Base-by-base conservation (phyloP, 768 basidiomycete species). In the Boletus sensibilis region DNA sequence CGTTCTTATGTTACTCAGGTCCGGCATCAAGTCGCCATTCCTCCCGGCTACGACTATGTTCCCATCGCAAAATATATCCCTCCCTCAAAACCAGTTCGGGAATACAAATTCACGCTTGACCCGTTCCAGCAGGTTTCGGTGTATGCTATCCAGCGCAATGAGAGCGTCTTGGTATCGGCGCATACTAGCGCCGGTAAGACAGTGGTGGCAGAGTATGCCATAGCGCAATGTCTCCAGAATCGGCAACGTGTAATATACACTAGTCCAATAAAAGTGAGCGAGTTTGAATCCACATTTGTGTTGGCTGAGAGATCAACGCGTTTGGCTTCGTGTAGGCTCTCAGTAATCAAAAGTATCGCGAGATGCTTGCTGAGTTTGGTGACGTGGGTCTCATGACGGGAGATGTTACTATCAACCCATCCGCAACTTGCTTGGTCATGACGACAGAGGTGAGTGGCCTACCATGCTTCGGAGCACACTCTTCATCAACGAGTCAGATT, bases 111-210 rank as follows among this genome's bases (percentile, higher is more conserved):
- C 78, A 89, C 86, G 44, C 82, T 99, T 50, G 97, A 99, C 75
- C 96, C 97, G 18, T 99, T 99, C 77, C 97, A 98, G 66, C 83
- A 87, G 68, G 94, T 98, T 43, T 94, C 96, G 2, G 86, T 98
- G 9, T 83, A 91, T 60, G 94, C 94, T 38, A 98, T 99, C 49
- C 94, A 99, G 71, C 82, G 97, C 38, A 96, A 97, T 69, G 97
- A 99, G 76, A 94, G 91, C 66, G 96, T 98, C 5, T 79, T 99
- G 49, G 97, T 99, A 16, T 98, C 96, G 23, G 97, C 97, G 0
- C 97, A 99, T 77, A 99, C 97, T 6, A 95, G 92, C 74, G 97
- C 97, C 35, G 97, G 97, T 67, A 99, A 99, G 76, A 99, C 97
- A 2, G 97, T 98, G 59, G 97, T 99, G 58, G 97, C 97, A 44